These are phyloP conservation scores for Gryganskiella cystojenkinii DNA, from an alignment of 192 early-diverging fungal genomes.

Conservation along the genomic window DNA sequence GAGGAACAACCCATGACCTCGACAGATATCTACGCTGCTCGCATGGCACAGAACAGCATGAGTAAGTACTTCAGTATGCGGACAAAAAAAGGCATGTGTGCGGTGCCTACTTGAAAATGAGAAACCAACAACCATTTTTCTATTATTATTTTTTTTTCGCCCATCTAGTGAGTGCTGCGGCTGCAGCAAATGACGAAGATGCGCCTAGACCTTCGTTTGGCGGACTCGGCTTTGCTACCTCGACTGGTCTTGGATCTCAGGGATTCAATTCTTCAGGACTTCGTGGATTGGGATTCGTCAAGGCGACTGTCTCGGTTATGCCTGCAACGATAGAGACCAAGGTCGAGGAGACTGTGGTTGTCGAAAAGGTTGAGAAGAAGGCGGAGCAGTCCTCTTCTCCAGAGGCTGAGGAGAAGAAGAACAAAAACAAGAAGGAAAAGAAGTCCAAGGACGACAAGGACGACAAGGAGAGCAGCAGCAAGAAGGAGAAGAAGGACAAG, in stretches of 20 bases:
- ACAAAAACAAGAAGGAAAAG: conserved; percentile 30
- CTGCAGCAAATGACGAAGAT: conserved; percentile 12
- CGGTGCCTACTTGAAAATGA: too few relatives aligned
- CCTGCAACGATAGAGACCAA: conserved; percentile 48
- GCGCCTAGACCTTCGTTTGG: conserved; percentile 37
- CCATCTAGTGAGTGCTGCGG: background rate
- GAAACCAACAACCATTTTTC: too few relatives aligned
- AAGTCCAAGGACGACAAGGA: conserved; percentile 11
- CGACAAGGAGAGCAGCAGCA: conserved; percentile 2
- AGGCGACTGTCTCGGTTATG: conserved; percentile 48
- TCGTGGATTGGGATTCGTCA: conserved; percentile 48
- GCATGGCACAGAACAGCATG: conserved; percentile 32
- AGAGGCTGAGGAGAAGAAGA: conserved; percentile 22
- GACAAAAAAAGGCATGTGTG: too few relatives aligned
- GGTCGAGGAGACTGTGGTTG: conserved; percentile 29
- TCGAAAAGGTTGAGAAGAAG: background rate
- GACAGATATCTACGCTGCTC: conserved; percentile 44
- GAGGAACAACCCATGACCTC: conserved; percentile 41
- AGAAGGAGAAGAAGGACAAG: conserved; percentile 27
- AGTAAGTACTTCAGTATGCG: background rate
- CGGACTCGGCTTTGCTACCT: conserved; percentile 44
- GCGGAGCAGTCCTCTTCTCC: background rate
- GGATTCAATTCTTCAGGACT: conserved; percentile 36
- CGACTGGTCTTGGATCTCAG: conserved; percentile 30
- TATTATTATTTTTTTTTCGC: too few relatives aligned